Evolutionary conservation across 352 stramenopile species (phyloP), one percentile per base, ranked within the genome.

Genomic region (Globisporangium polare): DNA sequence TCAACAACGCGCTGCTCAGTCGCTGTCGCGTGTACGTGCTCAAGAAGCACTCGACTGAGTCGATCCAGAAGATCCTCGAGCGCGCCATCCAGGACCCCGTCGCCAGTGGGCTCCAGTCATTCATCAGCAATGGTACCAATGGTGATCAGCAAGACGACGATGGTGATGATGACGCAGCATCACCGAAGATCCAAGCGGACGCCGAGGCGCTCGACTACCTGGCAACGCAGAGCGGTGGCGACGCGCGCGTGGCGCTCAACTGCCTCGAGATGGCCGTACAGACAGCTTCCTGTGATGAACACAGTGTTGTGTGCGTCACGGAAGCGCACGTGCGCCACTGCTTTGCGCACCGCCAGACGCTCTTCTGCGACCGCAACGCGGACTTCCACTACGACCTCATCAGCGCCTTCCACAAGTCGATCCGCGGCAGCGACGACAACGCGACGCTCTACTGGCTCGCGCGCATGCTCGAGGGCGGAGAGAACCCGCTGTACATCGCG

Each of bases 321-420:
- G 67, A 74, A 5, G 77, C 76, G 0, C 73, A 93, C 17, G 86
- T 95, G 5, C 71, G 87, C 39, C 72, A 88, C 39, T 89, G 81
- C 55, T 90, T 94, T 66, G 72, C 77, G 5, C 69, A 90, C 53
- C 69, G 79, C 2, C 83, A 90, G 73, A 88, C 77, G 27, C 74
- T 90, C 10, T 88, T 83, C 33, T 96, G 95, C 65, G 88, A 96
- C 65, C 79, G 83, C 47, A 90, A 92, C 24, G 88, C 82, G 1
- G 88, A 96, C 62, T 86, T 88, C 43, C 88, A 96, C 61, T 96
- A 96, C 58, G 81, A 94, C 62, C 74, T 79, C 46, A 94, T 94
- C 54, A 93, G 83, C 58, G 88, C 86, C 1, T 73, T 95, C 35
- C 83, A 95, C 72, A 95, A 96, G 53, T 93, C 83, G 0, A 75